These are phyloP conservation scores for Chamaecyparis obtusa DNA, from an alignment of 75 land plant genomes.

Conservation along the genomic window DNA sequence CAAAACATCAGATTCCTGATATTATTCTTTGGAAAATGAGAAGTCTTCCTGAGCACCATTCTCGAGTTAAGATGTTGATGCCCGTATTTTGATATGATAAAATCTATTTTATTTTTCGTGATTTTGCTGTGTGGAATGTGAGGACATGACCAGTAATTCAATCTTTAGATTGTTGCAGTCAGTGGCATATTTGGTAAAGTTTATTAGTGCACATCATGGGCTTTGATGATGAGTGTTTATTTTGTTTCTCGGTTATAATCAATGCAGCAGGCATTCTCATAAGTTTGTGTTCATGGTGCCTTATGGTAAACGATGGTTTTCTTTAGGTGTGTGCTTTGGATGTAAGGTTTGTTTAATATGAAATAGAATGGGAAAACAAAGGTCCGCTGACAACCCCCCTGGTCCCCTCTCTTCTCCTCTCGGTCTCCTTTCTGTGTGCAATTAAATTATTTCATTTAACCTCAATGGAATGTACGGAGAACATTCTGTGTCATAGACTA, in stretches of 20 bases:
- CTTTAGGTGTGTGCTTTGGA: background rate
- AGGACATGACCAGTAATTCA: background rate
- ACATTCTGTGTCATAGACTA: background rate
- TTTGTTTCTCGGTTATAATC: background rate
- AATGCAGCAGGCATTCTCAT: background rate
- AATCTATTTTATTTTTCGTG: background rate
- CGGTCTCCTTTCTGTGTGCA: background rate
- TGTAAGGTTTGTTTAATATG: background rate
- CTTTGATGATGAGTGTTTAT: background rate
- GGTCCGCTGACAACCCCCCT: background rate
- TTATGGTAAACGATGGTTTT: background rate
- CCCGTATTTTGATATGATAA: background rate
- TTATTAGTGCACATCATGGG: background rate
- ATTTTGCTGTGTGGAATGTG: background rate
- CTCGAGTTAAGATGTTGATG: background rate
- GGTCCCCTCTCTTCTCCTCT: background rate
- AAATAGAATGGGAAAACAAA: background rate
- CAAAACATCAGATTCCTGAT: background rate
- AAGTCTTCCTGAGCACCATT: background rate
- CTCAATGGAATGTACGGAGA: background rate
- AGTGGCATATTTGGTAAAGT: background rate
- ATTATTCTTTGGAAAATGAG: background rate
- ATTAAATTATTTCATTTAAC: background rate
- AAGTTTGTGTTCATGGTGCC: background rate
- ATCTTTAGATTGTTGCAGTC: background rate